Base-by-base conservation (phyloP, 2,329 filamentous ascomycete species). In the Aspergillus flavus region DNA sequence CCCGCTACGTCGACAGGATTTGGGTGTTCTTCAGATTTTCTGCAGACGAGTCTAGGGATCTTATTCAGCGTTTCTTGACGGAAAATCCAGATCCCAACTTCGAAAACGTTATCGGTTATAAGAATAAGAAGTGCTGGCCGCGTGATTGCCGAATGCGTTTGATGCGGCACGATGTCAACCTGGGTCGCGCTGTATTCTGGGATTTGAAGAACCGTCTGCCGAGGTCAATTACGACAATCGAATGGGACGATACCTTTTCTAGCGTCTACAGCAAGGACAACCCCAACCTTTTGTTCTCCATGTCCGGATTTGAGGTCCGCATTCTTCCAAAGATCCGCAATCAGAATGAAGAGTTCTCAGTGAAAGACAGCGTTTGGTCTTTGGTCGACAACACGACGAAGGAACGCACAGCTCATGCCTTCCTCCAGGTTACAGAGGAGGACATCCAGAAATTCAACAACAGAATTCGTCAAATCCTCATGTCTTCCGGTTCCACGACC, bases 361-460 rank as follows among this genome's bases (percentile, higher is more conserved):
- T 96, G 69, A 98, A 98, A 81, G 95, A 99, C 75, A 97, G 94
- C 69, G 95, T 99, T 6, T 99, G 95, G 95, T 96, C 94, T 55
- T 84, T 99, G 36, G 94, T 97, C 16, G 93, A 99, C 78, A 98
- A 97, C 75, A 92, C 93, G 0, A 96, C 91, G 62, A 99, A 99
- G 79, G 95, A 99, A 80, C 89, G 95, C 60, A 99, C 95, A 3
- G 96, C 95, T 0, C 93, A 98, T 78, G 95, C 96, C 11, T 99
- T 99, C 86, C 82, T 99, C 59, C 94, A 98, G 74, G 95, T 99
- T 26, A 98, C 95, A 0, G 94, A 98, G 73, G 95, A 98, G 75
- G 95, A 99, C 74, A 94, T 99, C 56, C 91, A 94, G 69, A 98
- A 98, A 79, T 99, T 99, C 85, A 99, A 99, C 81, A 99, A 99